Evolutionary conservation across 2,329 filamentous ascomycete genomes (phyloP).

Genomic region (Trichoderma sp.): DNA sequence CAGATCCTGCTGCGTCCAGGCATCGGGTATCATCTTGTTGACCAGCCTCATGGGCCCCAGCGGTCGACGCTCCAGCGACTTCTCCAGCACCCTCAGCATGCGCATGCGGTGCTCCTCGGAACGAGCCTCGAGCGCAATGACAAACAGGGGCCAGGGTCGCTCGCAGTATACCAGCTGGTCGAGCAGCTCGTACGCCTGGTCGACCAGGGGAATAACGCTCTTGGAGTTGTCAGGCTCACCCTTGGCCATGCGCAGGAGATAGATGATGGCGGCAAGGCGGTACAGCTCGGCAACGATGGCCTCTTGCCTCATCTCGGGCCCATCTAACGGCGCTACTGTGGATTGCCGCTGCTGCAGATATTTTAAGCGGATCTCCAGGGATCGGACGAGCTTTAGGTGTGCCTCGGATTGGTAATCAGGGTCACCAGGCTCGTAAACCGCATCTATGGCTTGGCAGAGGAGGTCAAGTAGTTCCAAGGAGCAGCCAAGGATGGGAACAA

Average conservation of each 20-base stretch:
- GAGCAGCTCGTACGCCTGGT: constrained; percentile 10
- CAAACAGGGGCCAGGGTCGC: constrained; percentile 15
- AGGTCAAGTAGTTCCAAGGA: constrained; percentile 17
- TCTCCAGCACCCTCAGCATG: neutral
- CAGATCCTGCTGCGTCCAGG: constrained; percentile 17
- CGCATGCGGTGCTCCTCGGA: constrained; percentile 8
- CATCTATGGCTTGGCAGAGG: constrained; percentile 8
- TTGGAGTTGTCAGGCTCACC: neutral
- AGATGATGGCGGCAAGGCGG: constrained; percentile 11
- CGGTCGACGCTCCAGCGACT: constrained; percentile 1
- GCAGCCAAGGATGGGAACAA: constrained; percentile 16
- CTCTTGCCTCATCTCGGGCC: neutral
- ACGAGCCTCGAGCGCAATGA: constrained; percentile 10
- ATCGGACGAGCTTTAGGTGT: neutral
- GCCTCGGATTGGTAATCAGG: neutral
- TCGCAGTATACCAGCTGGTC: constrained; percentile 4
- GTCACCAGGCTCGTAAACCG: neutral
- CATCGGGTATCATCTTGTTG: constrained; percentile 9
- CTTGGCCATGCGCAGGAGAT: constrained; percentile 13
- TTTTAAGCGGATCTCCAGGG: constrained; percentile 1
- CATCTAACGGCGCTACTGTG: neutral
- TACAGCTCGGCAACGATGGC: constrained; percentile 5
- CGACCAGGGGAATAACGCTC: neutral
- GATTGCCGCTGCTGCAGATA: constrained; percentile 8
- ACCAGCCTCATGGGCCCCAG: constrained; percentile 3